phyloP scores from a whole-genome alignment of 2,329 filamentous ascomycete genomes.

The Pseudogymnoascus sp. region DNA sequence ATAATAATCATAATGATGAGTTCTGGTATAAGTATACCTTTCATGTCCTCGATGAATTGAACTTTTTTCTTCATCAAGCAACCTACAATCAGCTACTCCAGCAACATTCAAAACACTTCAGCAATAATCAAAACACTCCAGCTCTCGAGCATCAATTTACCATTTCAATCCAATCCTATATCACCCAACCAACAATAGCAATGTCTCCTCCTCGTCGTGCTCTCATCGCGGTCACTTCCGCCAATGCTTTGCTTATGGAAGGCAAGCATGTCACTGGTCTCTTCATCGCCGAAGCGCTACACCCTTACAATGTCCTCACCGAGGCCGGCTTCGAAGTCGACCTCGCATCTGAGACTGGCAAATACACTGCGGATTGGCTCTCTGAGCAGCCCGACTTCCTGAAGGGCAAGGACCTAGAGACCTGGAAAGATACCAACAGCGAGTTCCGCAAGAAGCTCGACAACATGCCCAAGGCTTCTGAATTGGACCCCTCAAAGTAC shows the following conservation, averaged over 20 bases:
- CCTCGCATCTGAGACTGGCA: constrained; percentile 37
- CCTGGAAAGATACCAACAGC: constrained; percentile 33
- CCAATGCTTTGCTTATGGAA: constrained; percentile 32
- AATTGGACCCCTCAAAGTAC: constrained; percentile 26
- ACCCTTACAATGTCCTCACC: constrained; percentile 38
- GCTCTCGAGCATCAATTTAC: background rate
- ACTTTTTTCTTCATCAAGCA: background rate
- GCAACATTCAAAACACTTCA: background rate
- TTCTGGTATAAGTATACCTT: background rate
- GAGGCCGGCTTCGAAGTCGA: constrained; percentile 39
- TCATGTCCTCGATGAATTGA: background rate
- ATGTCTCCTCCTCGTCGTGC: constrained; percentile 32
- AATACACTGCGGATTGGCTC: constrained; percentile 36
- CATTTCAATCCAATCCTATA: background rate
- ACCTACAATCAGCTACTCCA: background rate
- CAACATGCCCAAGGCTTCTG: constrained; percentile 31
- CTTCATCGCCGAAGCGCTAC: constrained; percentile 40
- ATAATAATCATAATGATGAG: background rate
- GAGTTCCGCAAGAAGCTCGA: constrained; percentile 39
- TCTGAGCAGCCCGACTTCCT: constrained; percentile 35
- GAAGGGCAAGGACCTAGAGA: constrained; percentile 30
- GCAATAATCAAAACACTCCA: background rate
- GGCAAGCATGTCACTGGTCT: constrained; percentile 35
- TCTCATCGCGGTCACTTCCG: constrained; percentile 36
- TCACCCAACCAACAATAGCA: constrained; percentile 22